Base-by-base conservation (phyloP, 768 basidiomycete species). In the Macrolepiota fuliginosa region DNA sequence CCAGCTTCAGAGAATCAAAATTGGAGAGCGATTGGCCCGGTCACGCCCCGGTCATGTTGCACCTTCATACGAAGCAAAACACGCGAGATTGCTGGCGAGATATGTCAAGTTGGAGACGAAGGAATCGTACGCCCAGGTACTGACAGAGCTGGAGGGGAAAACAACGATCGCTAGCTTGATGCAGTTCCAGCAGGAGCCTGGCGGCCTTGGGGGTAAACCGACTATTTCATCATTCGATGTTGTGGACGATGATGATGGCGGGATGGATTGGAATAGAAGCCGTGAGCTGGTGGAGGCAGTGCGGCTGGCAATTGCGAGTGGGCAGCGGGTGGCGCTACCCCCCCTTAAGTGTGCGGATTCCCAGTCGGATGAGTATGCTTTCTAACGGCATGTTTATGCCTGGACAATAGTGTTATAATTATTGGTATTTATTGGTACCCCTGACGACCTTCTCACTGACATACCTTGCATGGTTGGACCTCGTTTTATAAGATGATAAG, bases 1-100 rank as follows among this genome's bases (percentile, higher is more conserved):
- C 42, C 61, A 66, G 39, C 49, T 63, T n/a, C 55, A 36, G 32
- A 63, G 75, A 19, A 56, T 75, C 10, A 53, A 68, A 4, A 74
- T 73, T 42, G 77, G 77, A 0, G 77, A 81, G 39, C 77, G 76
- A 36, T 70, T 85, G 15, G 74, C 77, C 3, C 67, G 65, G 13
- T 81, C 80, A 11, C 76, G 78, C 27, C 84, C 83, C 2, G 75
- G 80, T 56, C 73, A 77, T 7, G 76, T 79, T 1, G 67, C 68
- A 6, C 66, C 72, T 2, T 68, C 73, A 0, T 79, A 76, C 58
- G 39, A 58, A 53, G 64, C 46, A 50, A 74, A 71, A 54, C 66
- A 70, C 10, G 70, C 71, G 13, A 67, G 63, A 52, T 59, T 69
- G 13, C 45, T 67, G 19, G 69, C 63, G 19, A 58, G 65, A 24